Percentiles rank a stretch among this genome's conserved stretches.
These are phyloP conservation scores for Prunus mume DNA, from an alignment of 306 rosid species.

Conservation along the genomic window DNA sequence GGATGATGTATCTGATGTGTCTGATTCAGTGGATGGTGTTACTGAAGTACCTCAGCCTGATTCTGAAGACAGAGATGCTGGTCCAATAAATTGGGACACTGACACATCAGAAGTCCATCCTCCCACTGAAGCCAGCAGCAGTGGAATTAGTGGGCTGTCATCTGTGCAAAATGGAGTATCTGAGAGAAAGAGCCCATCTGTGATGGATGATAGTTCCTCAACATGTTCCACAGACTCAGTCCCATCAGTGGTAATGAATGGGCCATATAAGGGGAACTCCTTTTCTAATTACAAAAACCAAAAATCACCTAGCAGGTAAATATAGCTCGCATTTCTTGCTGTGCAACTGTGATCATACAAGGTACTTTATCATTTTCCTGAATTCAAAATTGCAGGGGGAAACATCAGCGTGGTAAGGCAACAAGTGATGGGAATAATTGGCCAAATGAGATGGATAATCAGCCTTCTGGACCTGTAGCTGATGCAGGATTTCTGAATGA, in stretches of 20 bases:
- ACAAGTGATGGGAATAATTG: constrained; percentile 49
- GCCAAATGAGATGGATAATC: constrained; percentile 62
- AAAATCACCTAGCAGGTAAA: constrained; percentile 70
- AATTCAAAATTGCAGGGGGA: constrained; percentile 57
- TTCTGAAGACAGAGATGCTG: constrained; percentile 88
- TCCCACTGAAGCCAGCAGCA: constrained; percentile 59
- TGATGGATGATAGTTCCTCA: constrained; percentile 96
- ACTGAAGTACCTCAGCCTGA: constrained; percentile 64
- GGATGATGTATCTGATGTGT: constrained; percentile 78
- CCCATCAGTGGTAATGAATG: constrained; percentile 71
- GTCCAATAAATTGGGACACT: constrained; percentile 89
- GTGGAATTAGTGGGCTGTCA: constrained; percentile 49
- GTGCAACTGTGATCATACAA: not conserved
- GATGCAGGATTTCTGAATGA: constrained; percentile 43
- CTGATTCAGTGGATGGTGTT: constrained; percentile 82
- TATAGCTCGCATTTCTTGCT: constrained; percentile 16
- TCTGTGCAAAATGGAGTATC: constrained; percentile 57
- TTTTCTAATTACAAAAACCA: constrained; percentile 55
- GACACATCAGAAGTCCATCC: constrained; percentile 92
- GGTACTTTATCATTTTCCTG: constrained; percentile 17
- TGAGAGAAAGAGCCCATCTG: constrained; percentile 59
- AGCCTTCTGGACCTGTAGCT: constrained; percentile 48
- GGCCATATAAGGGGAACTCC: constrained; percentile 49
- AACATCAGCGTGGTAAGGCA: constrained; percentile 52
- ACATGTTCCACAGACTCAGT: constrained; percentile 94